Conservation (phyloP, 352 stramenopile species). For the Thalassiosira allenii region DNA sequence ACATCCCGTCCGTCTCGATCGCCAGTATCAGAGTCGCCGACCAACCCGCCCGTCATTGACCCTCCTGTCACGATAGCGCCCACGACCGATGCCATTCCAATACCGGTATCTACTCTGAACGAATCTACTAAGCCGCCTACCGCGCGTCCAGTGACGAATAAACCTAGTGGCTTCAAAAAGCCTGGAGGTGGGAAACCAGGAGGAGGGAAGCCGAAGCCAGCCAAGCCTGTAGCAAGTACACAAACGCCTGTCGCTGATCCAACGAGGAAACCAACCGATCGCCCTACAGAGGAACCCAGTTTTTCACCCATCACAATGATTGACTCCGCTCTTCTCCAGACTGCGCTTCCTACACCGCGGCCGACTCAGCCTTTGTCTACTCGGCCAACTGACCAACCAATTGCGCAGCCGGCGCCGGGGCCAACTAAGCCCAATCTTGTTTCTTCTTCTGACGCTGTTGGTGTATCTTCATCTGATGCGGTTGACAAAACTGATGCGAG, state of each 20-base stretch:
- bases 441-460: background rate
- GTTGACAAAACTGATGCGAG: background rate
- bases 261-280: slow-evolving; percentile 22
- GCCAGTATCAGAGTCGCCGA: slow-evolving; percentile 6
- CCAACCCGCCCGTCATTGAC: slow-evolving; percentile 4
- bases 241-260: slow-evolving; percentile 23
- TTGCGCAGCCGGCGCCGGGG: background rate
- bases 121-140: background rate
- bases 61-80: background rate
- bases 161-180: background rate
- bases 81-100: slow-evolving; percentile 7
- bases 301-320: slow-evolving; percentile 10
- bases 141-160: background rate
- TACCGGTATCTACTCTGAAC: background rate
- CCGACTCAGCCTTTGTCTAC: slow-evolving; percentile 11
- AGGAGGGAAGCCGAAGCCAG: slow-evolving; percentile 24
- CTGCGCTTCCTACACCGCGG: background rate
- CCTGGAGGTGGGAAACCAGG: slow-evolving; percentile 25
- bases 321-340: background rate
- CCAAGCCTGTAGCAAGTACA: slow-evolving; percentile 6
- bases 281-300: slow-evolving; percentile 9
- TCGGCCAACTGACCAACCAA: background rate
- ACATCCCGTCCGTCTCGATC: slow-evolving; percentile 1
- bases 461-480: background rate
- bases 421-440: background rate